A percentile compares a stretch with the other conserved stretches of the same genome.
Evolutionary conservation across 75 land plant genomes (phyloP).

Genomic region (Selaginella moellendorffii): DNA sequence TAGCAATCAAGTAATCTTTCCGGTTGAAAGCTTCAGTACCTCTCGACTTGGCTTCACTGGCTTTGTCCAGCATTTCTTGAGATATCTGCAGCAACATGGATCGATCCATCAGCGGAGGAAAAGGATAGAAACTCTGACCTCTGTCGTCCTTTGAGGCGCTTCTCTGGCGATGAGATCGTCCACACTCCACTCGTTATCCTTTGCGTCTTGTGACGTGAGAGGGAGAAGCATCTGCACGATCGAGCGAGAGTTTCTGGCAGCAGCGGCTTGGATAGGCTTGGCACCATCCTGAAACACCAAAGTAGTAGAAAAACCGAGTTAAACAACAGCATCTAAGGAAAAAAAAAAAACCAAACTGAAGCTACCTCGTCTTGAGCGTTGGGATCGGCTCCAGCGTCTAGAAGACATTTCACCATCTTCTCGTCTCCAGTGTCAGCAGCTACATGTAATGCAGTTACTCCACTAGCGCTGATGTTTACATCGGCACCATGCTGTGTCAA

Average conservation of each 20-base stretch:
- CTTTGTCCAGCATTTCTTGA: slow-evolving; percentile 52
- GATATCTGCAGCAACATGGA: slow-evolving; percentile 31
- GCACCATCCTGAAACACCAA: slow-evolving; percentile 51
- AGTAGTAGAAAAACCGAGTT: no score
- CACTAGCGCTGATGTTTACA: slow-evolving; percentile 60
- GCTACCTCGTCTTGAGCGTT: slow-evolving; percentile 69
- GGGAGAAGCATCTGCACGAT: slow-evolving; percentile 60
- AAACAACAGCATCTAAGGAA: no score
- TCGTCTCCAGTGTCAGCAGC: slow-evolving; percentile 78
- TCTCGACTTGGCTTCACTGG: slow-evolving; percentile 77
- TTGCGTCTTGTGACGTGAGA: slow-evolving; percentile 37
- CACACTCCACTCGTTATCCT: slow-evolving; percentile 47
- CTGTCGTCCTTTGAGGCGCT: slow-evolving; percentile 9
- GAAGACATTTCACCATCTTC: slow-evolving; percentile 48
- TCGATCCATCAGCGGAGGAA: background rate
- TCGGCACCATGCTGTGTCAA: slow-evolving; percentile 62
- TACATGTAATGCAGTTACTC: slow-evolving; percentile 78
- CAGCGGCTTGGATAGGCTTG: slow-evolving; percentile 74
- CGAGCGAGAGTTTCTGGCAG: slow-evolving; percentile 38
- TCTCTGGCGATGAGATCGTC: slow-evolving; percentile 57
- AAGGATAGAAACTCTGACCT: background rate
- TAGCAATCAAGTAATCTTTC: slow-evolving; percentile 52
- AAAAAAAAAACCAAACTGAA: no score
- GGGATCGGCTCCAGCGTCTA: slow-evolving; percentile 85
- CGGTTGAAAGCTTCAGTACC: slow-evolving; percentile 77